These are phyloP conservation scores for Penicillium sp. DNA, from an alignment of 2,329 filamentous ascomycete species.

Conservation along the genomic window DNA sequence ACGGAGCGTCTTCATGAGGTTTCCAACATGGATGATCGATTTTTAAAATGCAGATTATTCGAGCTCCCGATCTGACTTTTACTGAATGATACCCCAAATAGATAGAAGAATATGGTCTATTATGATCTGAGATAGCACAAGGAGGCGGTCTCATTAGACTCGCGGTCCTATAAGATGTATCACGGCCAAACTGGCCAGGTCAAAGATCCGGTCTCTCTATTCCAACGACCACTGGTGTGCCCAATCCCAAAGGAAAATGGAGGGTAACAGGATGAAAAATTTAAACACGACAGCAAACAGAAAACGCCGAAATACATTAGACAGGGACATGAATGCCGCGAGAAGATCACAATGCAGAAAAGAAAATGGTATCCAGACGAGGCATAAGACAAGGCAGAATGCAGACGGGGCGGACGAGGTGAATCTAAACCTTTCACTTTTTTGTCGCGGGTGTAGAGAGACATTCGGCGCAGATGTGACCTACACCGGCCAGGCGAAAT, in stretches of 20 bases:
- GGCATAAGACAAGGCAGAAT: constrained; percentile 4
- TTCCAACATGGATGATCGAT: neutral
- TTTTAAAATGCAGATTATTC: neutral
- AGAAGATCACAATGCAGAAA: constrained; percentile 9
- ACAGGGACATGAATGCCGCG: constrained; percentile 7
- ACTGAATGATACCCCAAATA: neutral
- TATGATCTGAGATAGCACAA: constrained; percentile 7
- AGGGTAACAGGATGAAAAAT: neutral
- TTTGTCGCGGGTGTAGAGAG: neutral
- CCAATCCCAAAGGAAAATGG: neutral
- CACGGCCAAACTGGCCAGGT: neutral
- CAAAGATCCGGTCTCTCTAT: constrained; percentile 5
- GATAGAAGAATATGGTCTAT: constrained; percentile 8
- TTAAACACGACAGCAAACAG: constrained; percentile 5
- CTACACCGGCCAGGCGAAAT: neutral
- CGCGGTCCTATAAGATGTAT: neutral
- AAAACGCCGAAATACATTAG: constrained; percentile 6
- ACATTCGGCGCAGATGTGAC: neutral
- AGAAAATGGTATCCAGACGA: constrained; percentile 20
- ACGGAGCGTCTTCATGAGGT: constrained; percentile 29
- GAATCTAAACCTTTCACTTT: neutral
- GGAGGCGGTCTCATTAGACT: neutral
- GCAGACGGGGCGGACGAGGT: constrained; percentile 1
- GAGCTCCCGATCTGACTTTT: neutral
- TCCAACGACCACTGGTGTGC: constrained; percentile 5